Base-by-base conservation (phyloP, 768 basidiomycete species). In the Dioszegia hungarica region DNA sequence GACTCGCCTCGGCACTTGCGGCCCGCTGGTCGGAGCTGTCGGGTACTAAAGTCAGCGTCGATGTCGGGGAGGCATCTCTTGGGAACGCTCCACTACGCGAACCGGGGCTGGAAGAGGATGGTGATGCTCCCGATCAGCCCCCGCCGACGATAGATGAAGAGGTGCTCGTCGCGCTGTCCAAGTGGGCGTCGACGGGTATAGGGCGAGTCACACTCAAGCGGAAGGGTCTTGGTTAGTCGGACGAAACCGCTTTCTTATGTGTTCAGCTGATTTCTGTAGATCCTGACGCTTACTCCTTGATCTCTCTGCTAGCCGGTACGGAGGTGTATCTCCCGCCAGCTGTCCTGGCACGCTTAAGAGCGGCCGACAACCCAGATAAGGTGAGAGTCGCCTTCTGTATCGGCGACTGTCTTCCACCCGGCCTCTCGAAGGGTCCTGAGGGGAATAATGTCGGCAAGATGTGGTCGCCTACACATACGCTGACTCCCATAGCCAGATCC, bases 261-360 rank as follows among this genome's bases (percentile, higher is more conserved):
- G n/a, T n/a, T n/a, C n/a, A n/a, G n/a, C n/a, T n/a, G n/a, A n/a
- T n/a, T n/a, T n/a, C 14, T 33, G 25, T 28, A 72, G 70, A 72
- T 57, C 60, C 60, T 5, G 11, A n/a, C 6, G 39, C 51, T 12
- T 72, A 67, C 51, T 38, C 39, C 31, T 25, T 57, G 5, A 62
- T 72, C 15, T 39, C 64, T 12, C 39, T 72, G 14, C 40, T 72
- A 20, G 61, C 67, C 14, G 70, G 70, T 4, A 72, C 70, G 9
- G 48, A 61, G 40, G 57, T 72, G 22, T 64, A 67, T 39, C 50
- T 67, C 24, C 61, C 70, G 11, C 58, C 67, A 19, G 17, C 47
- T 9, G 57, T 61, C 27, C 43, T 59, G 9, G 59, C 59, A 17
- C 51, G 63, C 19, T 44, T 54, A 6, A 4, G 24, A 39, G 28